phyloP scores from a whole-genome alignment of 2,329 filamentous ascomycete species.

The Alternaria sp. region DNA sequence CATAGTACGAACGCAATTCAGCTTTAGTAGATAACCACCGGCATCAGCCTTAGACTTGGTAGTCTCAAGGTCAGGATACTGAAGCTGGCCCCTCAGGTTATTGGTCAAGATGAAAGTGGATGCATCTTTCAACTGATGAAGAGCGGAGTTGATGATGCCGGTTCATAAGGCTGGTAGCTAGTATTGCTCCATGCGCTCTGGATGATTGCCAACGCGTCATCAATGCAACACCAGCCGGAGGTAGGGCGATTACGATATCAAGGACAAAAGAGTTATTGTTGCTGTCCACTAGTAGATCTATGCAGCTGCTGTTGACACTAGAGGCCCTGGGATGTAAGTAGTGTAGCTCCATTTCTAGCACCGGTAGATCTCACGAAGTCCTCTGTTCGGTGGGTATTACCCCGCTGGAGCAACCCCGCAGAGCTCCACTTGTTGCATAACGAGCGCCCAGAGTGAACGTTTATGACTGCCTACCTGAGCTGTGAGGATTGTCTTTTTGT shows the following conservation, averaged over 20 bases:
- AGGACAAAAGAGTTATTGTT: too few relatives aligned
- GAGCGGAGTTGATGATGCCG: too few relatives aligned
- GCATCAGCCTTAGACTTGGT: too few relatives aligned
- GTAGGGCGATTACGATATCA: too few relatives aligned
- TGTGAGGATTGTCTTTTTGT: background rate
- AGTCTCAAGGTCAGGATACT: too few relatives aligned
- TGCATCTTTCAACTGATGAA: too few relatives aligned
- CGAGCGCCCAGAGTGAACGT: background rate
- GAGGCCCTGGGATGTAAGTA: background rate
- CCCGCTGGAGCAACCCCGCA: constrained; percentile 8
- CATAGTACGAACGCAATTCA: too few relatives aligned
- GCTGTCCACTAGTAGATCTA: too few relatives aligned
- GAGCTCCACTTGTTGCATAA: background rate
- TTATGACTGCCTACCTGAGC: background rate
- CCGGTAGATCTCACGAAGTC: constrained; percentile 8
- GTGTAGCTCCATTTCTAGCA: constrained; percentile 9
- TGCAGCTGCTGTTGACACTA: background rate
- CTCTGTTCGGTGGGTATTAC: constrained; percentile 8
- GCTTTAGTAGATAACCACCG: too few relatives aligned
- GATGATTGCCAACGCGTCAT: background rate
- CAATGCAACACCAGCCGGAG: background rate
- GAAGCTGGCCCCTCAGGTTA: too few relatives aligned
- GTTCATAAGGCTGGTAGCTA: too few relatives aligned
- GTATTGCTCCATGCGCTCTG: background rate
- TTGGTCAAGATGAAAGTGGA: too few relatives aligned